Conservation (phyloP, 768 basidiomycete genomes). For the Lactifluus pinguis region DNA sequence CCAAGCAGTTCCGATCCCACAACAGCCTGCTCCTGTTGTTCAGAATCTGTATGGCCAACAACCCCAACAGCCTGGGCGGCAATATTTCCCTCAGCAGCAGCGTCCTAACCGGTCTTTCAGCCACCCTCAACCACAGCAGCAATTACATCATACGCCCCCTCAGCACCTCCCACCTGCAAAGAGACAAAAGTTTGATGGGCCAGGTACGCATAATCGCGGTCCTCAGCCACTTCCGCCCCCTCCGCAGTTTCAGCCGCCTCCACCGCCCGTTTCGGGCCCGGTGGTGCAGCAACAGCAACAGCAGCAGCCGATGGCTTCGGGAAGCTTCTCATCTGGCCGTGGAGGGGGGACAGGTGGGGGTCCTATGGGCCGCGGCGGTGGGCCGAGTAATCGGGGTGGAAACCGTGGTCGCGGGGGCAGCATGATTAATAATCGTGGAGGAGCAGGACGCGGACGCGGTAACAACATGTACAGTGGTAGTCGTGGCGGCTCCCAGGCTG, state of each 20-base stretch:
- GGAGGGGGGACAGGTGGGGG: slow-evolving; percentile 33
- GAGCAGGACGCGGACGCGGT: slow-evolving; percentile 29
- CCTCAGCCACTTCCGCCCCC: slow-evolving; percentile 48
- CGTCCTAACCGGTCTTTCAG: slow-evolving; percentile 37
- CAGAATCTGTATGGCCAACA: slow-evolving; percentile 27
- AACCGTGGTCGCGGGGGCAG: slow-evolving; percentile 41
- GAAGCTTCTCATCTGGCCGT: slow-evolving; percentile 28
- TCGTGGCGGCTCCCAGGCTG: slow-evolving; percentile 36
- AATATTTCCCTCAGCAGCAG: slow-evolving; percentile 35
- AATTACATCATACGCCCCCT: slow-evolving; percentile 52
- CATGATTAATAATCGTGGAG: slow-evolving; percentile 36
- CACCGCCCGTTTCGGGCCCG: slow-evolving; percentile 28
- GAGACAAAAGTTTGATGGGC: slow-evolving; percentile 69
- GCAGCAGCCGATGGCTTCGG: slow-evolving; percentile 23
- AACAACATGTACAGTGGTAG: slow-evolving; percentile 30
- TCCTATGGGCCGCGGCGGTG: slow-evolving; percentile 34
- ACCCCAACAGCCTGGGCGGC: slow-evolving; percentile 36
- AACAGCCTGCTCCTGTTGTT: slow-evolving; percentile 37
- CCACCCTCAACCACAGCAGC: slow-evolving; percentile 28
- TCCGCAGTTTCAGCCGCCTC: slow-evolving; percentile 58
- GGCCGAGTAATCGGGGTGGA: slow-evolving; percentile 35
- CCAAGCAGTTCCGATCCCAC: slow-evolving; percentile 46
- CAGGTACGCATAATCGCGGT: slow-evolving; percentile 36
- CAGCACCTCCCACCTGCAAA: slow-evolving; percentile 90
- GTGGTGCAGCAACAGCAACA: slow-evolving; percentile 29